A percentile compares a stretch with the other conserved stretches of the same genome.
Evolutionary conservation across 371 early-diverging fungal genomes (phyloP).

Genomic region (Dentiscutata heterogama): DNA sequence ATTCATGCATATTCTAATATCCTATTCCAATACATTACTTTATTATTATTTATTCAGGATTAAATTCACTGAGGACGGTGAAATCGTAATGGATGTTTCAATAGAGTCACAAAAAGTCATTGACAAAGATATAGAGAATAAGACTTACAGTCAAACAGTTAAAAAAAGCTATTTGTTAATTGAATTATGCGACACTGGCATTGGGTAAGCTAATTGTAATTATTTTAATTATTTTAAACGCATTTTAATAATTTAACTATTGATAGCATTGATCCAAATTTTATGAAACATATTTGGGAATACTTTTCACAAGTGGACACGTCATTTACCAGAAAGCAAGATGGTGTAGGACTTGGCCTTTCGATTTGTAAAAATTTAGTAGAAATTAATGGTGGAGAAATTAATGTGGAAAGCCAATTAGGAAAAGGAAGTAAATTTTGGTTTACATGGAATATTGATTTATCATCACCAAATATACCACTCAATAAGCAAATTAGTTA

Average conservation of each 20-base stretch:
- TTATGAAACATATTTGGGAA: slow-evolving; percentile 56
- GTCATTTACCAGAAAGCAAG: slow-evolving; percentile 55
- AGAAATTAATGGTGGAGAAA: slow-evolving; percentile 47
- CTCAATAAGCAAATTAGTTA: neutral
- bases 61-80: too few species aligned
- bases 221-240: neutral
- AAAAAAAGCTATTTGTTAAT: neutral
- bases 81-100: too few species aligned
- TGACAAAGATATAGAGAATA: neutral
- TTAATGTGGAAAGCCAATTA: slow-evolving; percentile 37
- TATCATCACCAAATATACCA: neutral
- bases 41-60: too few species aligned
- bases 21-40: too few species aligned
- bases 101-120: too few species aligned
- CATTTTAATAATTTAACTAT: too few species aligned
- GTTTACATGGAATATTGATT: too few species aligned
- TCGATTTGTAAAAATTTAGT: too few species aligned
- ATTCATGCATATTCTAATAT: too few species aligned
- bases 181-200: neutral
- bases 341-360: slow-evolving; percentile 56
- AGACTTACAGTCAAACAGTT: slow-evolving; percentile 42
- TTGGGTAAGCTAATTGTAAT: neutral
- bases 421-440: too few species aligned
- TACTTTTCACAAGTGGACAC: slow-evolving; percentile 57
- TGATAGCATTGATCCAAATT: slow-evolving; percentile 54